Evolutionary conservation across 2,329 filamentous ascomycete species (phyloP).

Genomic region (Macrophomina tecta): DNA sequence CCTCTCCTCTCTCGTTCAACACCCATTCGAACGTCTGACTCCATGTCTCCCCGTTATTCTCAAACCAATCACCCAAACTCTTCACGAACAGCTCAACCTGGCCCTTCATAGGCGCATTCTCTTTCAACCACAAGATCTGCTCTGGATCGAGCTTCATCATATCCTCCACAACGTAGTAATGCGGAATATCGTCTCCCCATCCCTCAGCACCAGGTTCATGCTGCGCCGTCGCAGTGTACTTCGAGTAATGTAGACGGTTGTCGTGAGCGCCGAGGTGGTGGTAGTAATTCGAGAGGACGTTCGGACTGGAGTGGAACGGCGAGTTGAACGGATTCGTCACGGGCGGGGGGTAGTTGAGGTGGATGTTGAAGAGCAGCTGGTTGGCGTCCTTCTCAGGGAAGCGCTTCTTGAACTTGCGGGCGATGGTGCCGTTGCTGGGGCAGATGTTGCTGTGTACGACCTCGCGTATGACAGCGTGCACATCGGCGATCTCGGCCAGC

Average conservation of each 20-base stretch:
- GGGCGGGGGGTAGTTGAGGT: slow-evolving; percentile 55
- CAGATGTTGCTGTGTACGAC: slow-evolving; percentile 64
- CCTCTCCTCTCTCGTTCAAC: slow-evolving; percentile 60
- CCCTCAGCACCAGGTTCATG: slow-evolving; percentile 64
- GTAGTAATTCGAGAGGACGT: slow-evolving; percentile 35
- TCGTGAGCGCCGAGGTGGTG: slow-evolving; percentile 39
- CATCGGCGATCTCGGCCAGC: slow-evolving; percentile 65
- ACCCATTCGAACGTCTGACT: slow-evolving; percentile 65
- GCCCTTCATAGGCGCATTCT: slow-evolving; percentile 61
- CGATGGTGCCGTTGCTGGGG: slow-evolving; percentile 65
- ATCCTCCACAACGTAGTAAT: slow-evolving; percentile 69
- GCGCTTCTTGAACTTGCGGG: slow-evolving; percentile 64
- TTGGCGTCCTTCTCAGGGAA: slow-evolving; percentile 56
- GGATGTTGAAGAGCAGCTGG: slow-evolving; percentile 60
- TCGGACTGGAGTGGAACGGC: slow-evolving; percentile 40
- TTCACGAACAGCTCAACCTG: slow-evolving; percentile 63
- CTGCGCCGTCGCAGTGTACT: slow-evolving; percentile 54
- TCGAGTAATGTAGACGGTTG: slow-evolving; percentile 50
- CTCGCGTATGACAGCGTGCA: slow-evolving; percentile 61
- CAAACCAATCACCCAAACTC: slow-evolving; percentile 64
- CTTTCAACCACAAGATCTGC: slow-evolving; percentile 63
- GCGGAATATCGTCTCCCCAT: slow-evolving; percentile 68
- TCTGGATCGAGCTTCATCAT: slow-evolving; percentile 68
- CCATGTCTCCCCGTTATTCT: slow-evolving; percentile 68
- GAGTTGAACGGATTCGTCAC: slow-evolving; percentile 48